A percentile compares a stretch with the other conserved stretches of the same genome.
These are phyloP conservation scores for Kurtzmaniella quercitrusa DNA, from an alignment of 1,139 yeast species.

Conservation along the genomic window DNA sequence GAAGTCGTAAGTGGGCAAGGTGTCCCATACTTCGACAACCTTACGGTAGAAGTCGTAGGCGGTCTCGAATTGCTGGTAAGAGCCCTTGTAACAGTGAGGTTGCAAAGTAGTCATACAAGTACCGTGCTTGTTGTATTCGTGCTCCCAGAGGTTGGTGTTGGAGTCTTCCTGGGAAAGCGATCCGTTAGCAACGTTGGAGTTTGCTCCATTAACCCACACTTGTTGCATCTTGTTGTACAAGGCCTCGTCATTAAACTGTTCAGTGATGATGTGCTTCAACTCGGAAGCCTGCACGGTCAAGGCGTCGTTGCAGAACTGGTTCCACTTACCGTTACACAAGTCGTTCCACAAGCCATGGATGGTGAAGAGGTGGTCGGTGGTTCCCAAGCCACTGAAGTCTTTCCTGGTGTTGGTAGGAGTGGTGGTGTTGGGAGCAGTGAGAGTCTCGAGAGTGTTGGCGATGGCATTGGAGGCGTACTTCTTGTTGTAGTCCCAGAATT, in stretches of 20 bases:
- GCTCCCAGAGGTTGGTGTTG: slow-evolving; percentile 32
- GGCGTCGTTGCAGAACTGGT: slow-evolving; percentile 27
- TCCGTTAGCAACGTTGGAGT: slow-evolving; percentile 21
- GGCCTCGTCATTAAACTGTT: slow-evolving; percentile 23
- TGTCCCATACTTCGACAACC: slow-evolving; percentile 31
- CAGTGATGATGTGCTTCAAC: slow-evolving; percentile 26
- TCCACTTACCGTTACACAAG: slow-evolving; percentile 33
- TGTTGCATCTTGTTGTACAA: slow-evolving; percentile 28
- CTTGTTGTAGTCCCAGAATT: slow-evolving; percentile 38
- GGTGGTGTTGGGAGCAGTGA: neutral
- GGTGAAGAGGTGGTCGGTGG: slow-evolving; percentile 24
- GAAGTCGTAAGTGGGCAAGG: slow-evolving; percentile 31
- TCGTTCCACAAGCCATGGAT: slow-evolving; percentile 43
- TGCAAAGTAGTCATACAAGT: slow-evolving; percentile 41
- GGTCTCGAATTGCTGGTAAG: slow-evolving; percentile 27
- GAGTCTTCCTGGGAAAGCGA: slow-evolving; percentile 16
- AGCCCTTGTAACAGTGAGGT: slow-evolving; percentile 32
- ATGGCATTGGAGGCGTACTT: slow-evolving; percentile 14
- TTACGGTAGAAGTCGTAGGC: slow-evolving; percentile 31
- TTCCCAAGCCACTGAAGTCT: slow-evolving; percentile 4
- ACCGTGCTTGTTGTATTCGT: slow-evolving; percentile 42
- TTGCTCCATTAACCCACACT: slow-evolving; percentile 34
- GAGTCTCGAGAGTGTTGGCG: neutral
- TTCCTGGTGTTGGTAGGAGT: neutral
- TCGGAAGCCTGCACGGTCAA: slow-evolving; percentile 26